A percentile compares a stretch with the other conserved stretches of the same genome.
Evolutionary conservation across 1,284 basidiomycete genomes (phyloP).

Genomic region (Trametes polyzona): DNA sequence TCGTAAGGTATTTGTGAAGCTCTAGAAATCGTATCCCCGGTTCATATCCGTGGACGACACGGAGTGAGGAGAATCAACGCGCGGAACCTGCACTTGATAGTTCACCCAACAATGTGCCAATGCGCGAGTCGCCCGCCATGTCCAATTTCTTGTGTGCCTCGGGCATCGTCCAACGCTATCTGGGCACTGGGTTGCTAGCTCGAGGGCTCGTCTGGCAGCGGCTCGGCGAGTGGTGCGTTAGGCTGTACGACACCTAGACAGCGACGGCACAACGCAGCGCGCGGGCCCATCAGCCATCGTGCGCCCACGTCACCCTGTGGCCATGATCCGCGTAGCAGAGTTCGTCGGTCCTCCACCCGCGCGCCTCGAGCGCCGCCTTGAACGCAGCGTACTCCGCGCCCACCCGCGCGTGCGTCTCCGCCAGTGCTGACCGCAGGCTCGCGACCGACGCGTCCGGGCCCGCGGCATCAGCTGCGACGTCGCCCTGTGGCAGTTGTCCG

Average conservation of each 20-base stretch:
- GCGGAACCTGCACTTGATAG: no score
- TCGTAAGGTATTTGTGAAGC: background rate
- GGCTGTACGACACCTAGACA: background rate
- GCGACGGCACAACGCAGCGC: background rate
- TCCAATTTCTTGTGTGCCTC: no score
- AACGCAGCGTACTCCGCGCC: conserved; percentile 27
- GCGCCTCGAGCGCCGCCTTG: conserved; percentile 27
- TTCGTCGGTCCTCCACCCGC: conserved; percentile 36
- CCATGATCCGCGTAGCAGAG: conserved; percentile 37
- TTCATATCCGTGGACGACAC: no score
- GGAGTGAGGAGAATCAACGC: no score
- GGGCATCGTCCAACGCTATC: no score
- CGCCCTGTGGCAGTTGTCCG: background rate
- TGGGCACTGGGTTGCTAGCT: no score
- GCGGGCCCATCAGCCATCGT: background rate
- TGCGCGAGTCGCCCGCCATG: no score
- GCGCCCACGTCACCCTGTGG: conserved; percentile 33
- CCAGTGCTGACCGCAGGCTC: conserved; percentile 20
- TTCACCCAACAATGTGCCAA: no score
- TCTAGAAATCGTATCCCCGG: background rate
- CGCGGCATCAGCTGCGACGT: background rate
- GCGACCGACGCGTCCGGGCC: background rate
- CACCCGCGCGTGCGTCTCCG: conserved; percentile 23
- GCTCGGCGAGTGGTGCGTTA: background rate
- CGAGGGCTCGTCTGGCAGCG: no score